Evolutionary conservation across 495 filamentous ascomycete species (phyloP), one percentile per base, ranked within the genome.

Genomic region (Cercophora samala): DNA sequence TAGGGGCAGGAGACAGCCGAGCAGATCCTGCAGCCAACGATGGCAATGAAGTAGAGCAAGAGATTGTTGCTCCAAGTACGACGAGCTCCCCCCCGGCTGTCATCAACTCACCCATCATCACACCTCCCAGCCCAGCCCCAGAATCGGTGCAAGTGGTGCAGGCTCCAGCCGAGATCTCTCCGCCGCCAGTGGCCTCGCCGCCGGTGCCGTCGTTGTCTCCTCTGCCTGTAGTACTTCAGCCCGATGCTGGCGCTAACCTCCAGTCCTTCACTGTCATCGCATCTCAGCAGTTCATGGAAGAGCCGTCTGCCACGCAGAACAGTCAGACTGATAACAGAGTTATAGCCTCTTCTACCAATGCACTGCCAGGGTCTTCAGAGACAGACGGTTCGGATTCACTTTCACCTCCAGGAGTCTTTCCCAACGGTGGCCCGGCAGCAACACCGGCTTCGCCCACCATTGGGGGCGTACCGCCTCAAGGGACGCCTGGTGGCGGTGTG

Each of bases 301-400:
- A 46, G 62, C 54, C 66, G 66, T 70, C 76, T 64, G 64, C 66
- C 58, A n/a, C 51, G 51, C 65, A 69, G 68, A 74, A 60, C 73
- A 78, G 69, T 74, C 69, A 69, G 69, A 64, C 76, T 75, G 73
- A 78, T 74, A 68, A 25, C 73, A 70, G 63, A 70, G 61, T 69
- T 68, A 70, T 70, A 76, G 73, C 75, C 60, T 66, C 70, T 18
- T 37, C 74, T 25, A 65, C 66, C 68, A 68, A 69, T 54, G 52
- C 62, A 63, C 29, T 29, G 60, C 64, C 65, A 54, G 62, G 54
- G 51, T 65, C 72, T 42, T 66, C 64, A 29, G 62, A 62, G 22
- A 56, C 53, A 22, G n/a, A 21, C n/a, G 3, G 6, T 11, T 23
- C 72, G 29, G 65, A 67, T 17, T 21, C 64, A 11, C 60, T 65